Conservation (phyloP, 768 basidiomycete species). For the Kwoniella bestiolae region DNA sequence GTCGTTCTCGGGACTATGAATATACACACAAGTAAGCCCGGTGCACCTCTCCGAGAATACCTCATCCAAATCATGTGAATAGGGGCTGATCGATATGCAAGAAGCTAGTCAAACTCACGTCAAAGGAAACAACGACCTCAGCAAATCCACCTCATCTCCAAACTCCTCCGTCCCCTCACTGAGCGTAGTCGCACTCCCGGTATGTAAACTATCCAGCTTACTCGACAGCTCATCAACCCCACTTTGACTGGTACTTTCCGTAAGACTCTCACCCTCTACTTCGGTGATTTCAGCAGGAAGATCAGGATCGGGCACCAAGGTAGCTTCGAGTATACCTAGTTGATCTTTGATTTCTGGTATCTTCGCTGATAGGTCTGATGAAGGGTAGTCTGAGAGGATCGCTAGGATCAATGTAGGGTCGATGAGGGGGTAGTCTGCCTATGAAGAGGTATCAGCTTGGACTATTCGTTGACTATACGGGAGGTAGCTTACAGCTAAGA, state of each 20-base stretch:
- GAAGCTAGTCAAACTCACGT: constrained; percentile 26
- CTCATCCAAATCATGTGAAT: too few species aligned
- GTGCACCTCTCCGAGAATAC: too few species aligned
- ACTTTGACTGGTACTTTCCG: constrained; percentile 13
- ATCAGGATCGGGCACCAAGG: constrained; percentile 43
- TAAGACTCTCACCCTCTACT: constrained; percentile 6
- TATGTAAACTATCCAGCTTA: constrained; percentile 2
- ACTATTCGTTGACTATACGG: not conserved
- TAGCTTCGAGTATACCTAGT: constrained; percentile 47
- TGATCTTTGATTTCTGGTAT: constrained; percentile 37
- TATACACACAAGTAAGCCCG: too few species aligned
- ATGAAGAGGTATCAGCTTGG: not conserved
- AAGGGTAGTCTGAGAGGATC: constrained; percentile 40
- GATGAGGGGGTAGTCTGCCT: constrained; percentile 46
- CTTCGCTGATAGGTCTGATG: constrained; percentile 11
- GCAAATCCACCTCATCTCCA: constrained; percentile 34
- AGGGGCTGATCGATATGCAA: too few species aligned
- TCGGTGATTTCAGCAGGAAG: constrained; percentile 5
- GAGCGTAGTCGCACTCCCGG: not conserved
- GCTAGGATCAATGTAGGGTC: constrained; percentile 41
- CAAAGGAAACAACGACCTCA: constrained; percentile 38
- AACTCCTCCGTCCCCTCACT: constrained; percentile 13
- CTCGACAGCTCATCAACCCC: constrained; percentile 18
- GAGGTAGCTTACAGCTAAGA: constrained; percentile 16
- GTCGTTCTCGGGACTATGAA: constrained; percentile 22